Percentiles rank a stretch among this genome's conserved stretches.
Evolutionary conservation across 2,329 filamentous ascomycete genomes (phyloP).

Genomic region (Paradendryphiella salina): DNA sequence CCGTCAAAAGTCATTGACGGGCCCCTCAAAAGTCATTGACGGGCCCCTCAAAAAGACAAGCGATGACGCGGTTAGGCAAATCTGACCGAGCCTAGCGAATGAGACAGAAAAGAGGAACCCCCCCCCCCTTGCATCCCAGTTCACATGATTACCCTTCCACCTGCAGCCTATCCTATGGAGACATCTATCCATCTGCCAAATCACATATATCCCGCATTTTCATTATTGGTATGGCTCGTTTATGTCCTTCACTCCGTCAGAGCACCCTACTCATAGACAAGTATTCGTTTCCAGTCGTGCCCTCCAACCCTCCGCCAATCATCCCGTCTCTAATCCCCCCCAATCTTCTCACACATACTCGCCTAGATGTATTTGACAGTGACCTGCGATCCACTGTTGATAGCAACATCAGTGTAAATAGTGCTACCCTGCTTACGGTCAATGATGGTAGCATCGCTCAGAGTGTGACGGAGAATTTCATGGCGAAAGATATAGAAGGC

Average conservation of each 20-base stretch:
- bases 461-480: slow-evolving; percentile 18
- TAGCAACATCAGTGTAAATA: slow-evolving; percentile 4
- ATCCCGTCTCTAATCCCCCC: not conserved
- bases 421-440: slow-evolving; percentile 5
- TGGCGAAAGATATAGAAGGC: not conserved
- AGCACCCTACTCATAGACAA: too few relatives aligned
- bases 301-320: not conserved
- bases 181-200: too few relatives aligned
- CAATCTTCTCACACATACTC: too few relatives aligned
- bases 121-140: not conserved
- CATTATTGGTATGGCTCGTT: too few relatives aligned
- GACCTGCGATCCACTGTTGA: slow-evolving; percentile 5
- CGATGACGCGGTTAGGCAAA: not conserved
- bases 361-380: slow-evolving; percentile 2
- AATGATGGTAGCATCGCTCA: not conserved
- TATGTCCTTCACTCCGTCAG: too few relatives aligned
- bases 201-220: too few relatives aligned
- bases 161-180: too few relatives aligned
- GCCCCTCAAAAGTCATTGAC: not conserved
- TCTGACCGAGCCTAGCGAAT: not conserved
- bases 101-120: not conserved
- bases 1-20: not conserved
- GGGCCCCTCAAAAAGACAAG: not conserved
- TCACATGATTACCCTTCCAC: not conserved
- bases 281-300: too few relatives aligned